Conservation (phyloP, 2,329 filamentous ascomycete species). For the Diaporthe citri region DNA sequence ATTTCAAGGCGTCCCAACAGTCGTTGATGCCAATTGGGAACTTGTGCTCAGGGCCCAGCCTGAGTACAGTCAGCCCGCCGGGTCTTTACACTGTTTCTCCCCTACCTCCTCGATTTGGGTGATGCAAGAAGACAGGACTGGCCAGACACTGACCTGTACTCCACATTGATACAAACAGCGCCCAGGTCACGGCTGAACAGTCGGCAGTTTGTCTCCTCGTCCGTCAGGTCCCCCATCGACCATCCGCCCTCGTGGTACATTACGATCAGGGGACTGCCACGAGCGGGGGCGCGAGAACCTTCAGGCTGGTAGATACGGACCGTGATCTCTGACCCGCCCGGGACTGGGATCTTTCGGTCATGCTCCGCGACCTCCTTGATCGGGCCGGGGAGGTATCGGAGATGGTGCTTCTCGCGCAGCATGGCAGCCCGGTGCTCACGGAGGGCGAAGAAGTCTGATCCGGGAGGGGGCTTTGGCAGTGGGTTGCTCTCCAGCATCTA, state of each 20-base stretch:
- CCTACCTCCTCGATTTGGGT: neutral
- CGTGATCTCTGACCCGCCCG: conserved; percentile 50
- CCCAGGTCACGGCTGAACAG: conserved; percentile 49
- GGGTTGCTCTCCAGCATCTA: conserved; percentile 4
- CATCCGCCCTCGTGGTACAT: conserved; percentile 53
- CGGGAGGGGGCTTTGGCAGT: conserved; percentile 43
- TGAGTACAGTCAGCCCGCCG: neutral
- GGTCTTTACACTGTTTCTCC: neutral
- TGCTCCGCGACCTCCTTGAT: conserved; percentile 47
- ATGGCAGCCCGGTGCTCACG: conserved; percentile 45
- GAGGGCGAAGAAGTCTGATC: conserved; percentile 42
- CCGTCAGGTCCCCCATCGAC: conserved; percentile 49
- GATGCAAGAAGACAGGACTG: too few species aligned
- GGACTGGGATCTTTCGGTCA: conserved; percentile 49
- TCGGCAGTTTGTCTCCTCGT: conserved; percentile 50
- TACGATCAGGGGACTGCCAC: conserved; percentile 48
- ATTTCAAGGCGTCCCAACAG: conserved; percentile 59
- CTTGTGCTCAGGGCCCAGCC: conserved; percentile 59
- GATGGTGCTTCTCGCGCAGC: conserved; percentile 46
- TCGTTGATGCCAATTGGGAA: conserved; percentile 60
- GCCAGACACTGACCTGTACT: conserved; percentile 50
- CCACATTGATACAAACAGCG: conserved; percentile 56
- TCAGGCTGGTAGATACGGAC: conserved; percentile 50
- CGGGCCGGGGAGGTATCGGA: conserved; percentile 45
- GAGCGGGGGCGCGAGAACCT: conserved; percentile 1